Percentiles rank a stretch among this genome's conserved stretches.
Evolutionary conservation across 352 stramenopile genomes (phyloP).

Genomic region (Plasmopara muralis): DNA sequence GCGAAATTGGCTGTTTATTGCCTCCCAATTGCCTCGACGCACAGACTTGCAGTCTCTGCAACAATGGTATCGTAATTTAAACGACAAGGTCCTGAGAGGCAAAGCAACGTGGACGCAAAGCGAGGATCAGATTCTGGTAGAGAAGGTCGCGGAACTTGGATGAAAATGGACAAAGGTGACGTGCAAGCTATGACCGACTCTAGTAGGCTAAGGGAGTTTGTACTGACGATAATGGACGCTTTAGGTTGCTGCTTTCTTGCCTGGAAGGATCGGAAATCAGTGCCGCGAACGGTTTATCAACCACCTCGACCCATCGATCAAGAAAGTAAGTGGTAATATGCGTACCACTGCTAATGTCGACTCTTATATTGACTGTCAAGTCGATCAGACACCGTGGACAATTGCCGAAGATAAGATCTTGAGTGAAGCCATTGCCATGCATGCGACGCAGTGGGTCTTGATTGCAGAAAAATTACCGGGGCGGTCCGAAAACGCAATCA

Average conservation of each 20-base stretch:
- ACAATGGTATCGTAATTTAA: conserved; percentile 62
- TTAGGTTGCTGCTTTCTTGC: conserved; percentile 52
- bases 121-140: conserved; percentile 40
- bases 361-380: background rate
- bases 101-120: conserved; percentile 43
- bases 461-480: conserved; percentile 44
- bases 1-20: conserved; percentile 69
- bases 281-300: conserved; percentile 71
- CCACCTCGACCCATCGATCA: conserved; percentile 42
- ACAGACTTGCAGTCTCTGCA: conserved; percentile 75
- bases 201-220: background rate
- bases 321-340: conserved; percentile 21
- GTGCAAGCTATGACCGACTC: no score
- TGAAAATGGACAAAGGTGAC: conserved; percentile 52
- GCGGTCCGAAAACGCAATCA: conserved; percentile 53
- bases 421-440: conserved; percentile 8
- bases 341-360: background rate
- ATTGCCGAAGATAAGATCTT: conserved; percentile 37
- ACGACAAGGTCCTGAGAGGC: conserved; percentile 47
- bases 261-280: conserved; percentile 55
- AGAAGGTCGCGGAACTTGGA: conserved; percentile 41
- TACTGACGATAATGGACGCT: background rate
- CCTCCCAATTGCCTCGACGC: conserved; percentile 53
- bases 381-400: conserved; percentile 44
- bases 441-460: conserved; percentile 38